Evolutionary conservation across 2,329 filamentous ascomycete species (phyloP).

Genomic region (Ceratocystis ficicola): DNA sequence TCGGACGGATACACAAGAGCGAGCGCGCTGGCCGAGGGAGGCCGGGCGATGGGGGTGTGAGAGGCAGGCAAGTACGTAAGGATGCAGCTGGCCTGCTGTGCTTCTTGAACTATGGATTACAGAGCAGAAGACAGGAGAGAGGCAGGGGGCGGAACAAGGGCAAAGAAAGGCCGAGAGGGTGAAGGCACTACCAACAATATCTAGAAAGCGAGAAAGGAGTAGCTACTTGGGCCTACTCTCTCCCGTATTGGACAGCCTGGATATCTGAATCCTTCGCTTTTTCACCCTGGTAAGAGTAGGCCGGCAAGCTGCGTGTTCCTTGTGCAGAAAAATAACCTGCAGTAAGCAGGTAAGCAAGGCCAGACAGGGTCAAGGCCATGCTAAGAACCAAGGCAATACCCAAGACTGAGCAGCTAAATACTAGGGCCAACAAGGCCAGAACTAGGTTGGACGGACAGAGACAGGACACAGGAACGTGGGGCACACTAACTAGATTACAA

Average conservation of each 20-base stretch:
- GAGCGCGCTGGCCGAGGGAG: not conserved
- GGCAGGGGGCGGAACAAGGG: not conserved
- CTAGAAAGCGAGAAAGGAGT: not conserved
- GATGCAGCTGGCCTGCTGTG: not conserved
- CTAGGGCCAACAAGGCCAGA: too few species aligned
- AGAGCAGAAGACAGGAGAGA: not conserved
- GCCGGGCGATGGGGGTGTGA: too few species aligned
- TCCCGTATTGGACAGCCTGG: rapidly evolving
- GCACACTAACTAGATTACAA: too few species aligned
- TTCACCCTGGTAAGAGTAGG: not conserved
- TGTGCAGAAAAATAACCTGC: too few species aligned
- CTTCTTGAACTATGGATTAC: not conserved
- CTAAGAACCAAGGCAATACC: too few species aligned
- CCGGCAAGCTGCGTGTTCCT: too few species aligned
- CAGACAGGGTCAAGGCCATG: too few species aligned
- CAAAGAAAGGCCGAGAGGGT: too few species aligned
- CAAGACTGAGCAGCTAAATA: too few species aligned
- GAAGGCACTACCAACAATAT: rapidly evolving
- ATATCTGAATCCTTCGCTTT: not conserved
- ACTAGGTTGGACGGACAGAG: too few species aligned
- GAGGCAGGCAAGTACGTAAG: not conserved
- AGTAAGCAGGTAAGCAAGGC: too few species aligned
- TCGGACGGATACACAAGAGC: constrained; percentile 5
- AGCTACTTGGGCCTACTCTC: not conserved
- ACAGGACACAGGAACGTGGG: too few species aligned